A percentile compares a stretch with the other conserved stretches of the same genome.
Conservation (phyloP, 371 early-diverging fungal genomes). For the Lichtheimia corymbifera region DNA sequence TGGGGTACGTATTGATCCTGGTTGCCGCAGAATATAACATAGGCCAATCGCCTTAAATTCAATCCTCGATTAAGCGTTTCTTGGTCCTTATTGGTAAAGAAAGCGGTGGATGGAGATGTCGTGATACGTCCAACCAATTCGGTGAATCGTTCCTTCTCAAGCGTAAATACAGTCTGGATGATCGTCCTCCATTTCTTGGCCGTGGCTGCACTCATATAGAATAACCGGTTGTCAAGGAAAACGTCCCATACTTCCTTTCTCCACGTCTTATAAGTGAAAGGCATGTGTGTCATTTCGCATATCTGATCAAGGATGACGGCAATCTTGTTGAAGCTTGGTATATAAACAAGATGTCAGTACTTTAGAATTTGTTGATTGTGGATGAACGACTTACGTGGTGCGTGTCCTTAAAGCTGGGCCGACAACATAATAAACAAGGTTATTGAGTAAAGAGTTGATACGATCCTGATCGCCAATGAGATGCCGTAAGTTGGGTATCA, state of each 20-base stretch:
- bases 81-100: slow-evolving; percentile 85
- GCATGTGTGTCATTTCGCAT: slow-evolving; percentile 62
- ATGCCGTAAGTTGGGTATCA: slow-evolving; percentile 69
- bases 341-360: background rate
- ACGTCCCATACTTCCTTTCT: slow-evolving; percentile 82
- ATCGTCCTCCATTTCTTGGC: slow-evolving; percentile 70
- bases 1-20: slow-evolving; percentile 79
- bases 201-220: slow-evolving; percentile 55
- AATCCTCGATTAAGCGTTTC: slow-evolving; percentile 73
- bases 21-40: slow-evolving; percentile 75
- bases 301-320: slow-evolving; percentile 48
- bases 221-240: slow-evolving; percentile 75
- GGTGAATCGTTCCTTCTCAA: slow-evolving; percentile 74
- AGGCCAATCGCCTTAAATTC: slow-evolving; percentile 75
- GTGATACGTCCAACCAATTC: slow-evolving; percentile 78
- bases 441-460: slow-evolving; percentile 62
- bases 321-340: slow-evolving; percentile 25
- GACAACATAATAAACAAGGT: slow-evolving; percentile 81
- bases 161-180: slow-evolving; percentile 62
- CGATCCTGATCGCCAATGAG: slow-evolving; percentile 76
- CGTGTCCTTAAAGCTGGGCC: slow-evolving; percentile 60
- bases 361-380: background rate
- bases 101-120: slow-evolving; percentile 65
- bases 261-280: slow-evolving; percentile 71
- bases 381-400: slow-evolving; percentile 23